Base-by-base conservation (phyloP, 1,284 basidiomycete genomes). In the Phylloporus sp. region DNA sequence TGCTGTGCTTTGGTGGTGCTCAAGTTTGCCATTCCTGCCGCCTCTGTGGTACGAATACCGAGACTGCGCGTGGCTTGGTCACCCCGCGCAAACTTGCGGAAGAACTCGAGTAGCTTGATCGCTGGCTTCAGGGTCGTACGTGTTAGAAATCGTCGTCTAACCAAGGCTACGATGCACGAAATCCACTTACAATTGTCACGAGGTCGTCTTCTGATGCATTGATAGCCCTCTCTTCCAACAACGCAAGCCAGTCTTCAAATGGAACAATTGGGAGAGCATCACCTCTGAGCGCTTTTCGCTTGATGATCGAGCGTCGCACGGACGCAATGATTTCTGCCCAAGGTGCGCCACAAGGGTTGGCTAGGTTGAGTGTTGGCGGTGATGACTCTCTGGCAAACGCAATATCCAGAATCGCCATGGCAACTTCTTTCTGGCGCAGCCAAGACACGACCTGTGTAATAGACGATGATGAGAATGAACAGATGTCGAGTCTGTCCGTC, bases 41-140 rank as follows among this genome's bases (percentile, higher is more conserved):
- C 74, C 41, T 77, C 78, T 5, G 59, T 60, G 23, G 41, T 17
- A 20, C n/a, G 32, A 0, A 49, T 19, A 0, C 57, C 62, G 0
- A 14, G 4, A 1, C 14, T 23, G 32, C 72, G 74, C 10, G 62
- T 27, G 1, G 60, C 56, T 29, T 67, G 25, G 35, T 78, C 77
- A 3, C 65, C 68, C 0, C 37, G 65, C 3, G 72, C 57, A 37
- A 75, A 41, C 25, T 39, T 29, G 7, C 74, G 75, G 66, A 78
- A 72, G 52, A 71, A 79, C 27, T 72, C 72, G 29, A 80, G 71
- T 7, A 78, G 15, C 60, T 80, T 78, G 62, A 79, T 79, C 0
- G 66, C 78, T 15, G 78, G 77, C 77, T 78, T 15, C 17, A 23
- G 5, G 23, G 17, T 8, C 6, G 19, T 19, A 17, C 52, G 29